These are phyloP conservation scores for Rhizopogon rudus DNA, from an alignment of 768 basidiomycete species.

Conservation along the genomic window DNA sequence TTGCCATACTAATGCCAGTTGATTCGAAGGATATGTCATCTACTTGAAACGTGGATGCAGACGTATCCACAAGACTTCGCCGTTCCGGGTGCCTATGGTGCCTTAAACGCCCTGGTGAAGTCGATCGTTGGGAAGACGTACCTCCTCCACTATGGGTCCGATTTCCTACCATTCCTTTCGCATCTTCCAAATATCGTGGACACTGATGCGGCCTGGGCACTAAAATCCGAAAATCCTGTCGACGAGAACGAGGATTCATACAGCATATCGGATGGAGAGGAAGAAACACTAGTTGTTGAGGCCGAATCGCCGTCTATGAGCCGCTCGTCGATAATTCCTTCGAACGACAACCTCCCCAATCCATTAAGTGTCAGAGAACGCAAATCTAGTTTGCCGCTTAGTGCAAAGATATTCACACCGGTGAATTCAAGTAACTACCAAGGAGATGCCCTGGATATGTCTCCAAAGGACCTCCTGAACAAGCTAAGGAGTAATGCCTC, in stretches of 20 bases:
- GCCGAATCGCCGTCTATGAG: conserved; percentile 28
- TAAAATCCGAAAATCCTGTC: conserved; percentile 52
- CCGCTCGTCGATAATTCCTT: conserved; percentile 15
- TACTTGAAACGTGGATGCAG: conserved; percentile 74
- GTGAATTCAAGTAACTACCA: conserved; percentile 21
- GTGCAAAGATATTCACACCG: conserved; percentile 37
- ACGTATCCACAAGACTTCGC: conserved; percentile 79
- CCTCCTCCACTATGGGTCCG: conserved; percentile 79
- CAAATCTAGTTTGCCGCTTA: conserved; percentile 63
- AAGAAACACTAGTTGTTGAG: conserved; percentile 27
- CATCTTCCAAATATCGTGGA: conserved; percentile 59
- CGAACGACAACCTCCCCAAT: conserved; percentile 16
- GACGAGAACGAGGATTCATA: conserved; percentile 63
- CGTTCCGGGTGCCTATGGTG: conserved; percentile 66
- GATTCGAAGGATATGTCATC: conserved; percentile 61
- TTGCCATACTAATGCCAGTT: conserved; percentile 1
- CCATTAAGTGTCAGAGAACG: conserved; percentile 45
- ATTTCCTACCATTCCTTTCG: conserved; percentile 78
- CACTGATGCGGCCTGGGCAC: conserved; percentile 69
- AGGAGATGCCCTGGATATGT: conserved; percentile 32
- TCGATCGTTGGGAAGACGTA: conserved; percentile 77
- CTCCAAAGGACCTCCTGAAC: conserved; percentile 56
- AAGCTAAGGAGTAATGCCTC: conserved; percentile 56
- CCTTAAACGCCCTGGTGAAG: conserved; percentile 70
- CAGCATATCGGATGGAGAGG: conserved; percentile 50